phyloP scores from a whole-genome alignment of 495 filamentous ascomycete genomes.

The Hypoxylon lenormandii region DNA sequence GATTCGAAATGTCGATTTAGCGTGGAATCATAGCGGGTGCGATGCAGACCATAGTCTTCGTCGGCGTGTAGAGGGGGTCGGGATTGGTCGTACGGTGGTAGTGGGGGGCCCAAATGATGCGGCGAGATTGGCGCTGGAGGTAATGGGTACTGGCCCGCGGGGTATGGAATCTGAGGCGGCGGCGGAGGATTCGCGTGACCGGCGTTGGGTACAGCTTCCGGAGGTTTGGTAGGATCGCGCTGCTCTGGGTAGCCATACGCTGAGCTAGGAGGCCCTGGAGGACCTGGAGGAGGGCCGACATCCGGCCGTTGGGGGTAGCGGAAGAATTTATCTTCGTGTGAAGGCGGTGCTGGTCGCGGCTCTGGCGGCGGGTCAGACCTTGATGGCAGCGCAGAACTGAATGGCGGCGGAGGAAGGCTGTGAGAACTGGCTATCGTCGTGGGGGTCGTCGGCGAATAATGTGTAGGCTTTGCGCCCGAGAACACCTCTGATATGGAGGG shows the following conservation, averaged over 20 bases:
- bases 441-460: conserved; percentile 54
- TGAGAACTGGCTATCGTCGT: conserved; percentile 43
- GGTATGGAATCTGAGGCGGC: conserved; percentile 52
- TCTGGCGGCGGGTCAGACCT: conserved; percentile 47
- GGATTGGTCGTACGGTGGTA: conserved; percentile 58
- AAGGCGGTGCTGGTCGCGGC: conserved; percentile 39
- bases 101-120: conserved; percentile 49
- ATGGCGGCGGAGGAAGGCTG: conserved; percentile 47
- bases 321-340: conserved; percentile 50
- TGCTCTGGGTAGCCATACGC: conserved; percentile 45
- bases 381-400: conserved; percentile 28
- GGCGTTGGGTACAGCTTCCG: conserved; percentile 30
- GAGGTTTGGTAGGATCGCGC: conserved; percentile 41
- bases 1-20: conserved; percentile 58
- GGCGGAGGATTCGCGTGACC: conserved; percentile 45
- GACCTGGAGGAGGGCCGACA: conserved; percentile 42
- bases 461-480: conserved; percentile 52
- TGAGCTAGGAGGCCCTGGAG: conserved; percentile 35
- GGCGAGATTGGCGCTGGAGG: conserved; percentile 60
- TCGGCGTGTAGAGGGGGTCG: conserved; percentile 56
- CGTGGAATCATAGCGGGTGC: conserved; percentile 55
- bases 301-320: conserved; percentile 47
- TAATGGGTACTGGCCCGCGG: conserved; percentile 57
- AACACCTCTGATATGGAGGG: conserved; percentile 65
- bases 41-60: conserved; percentile 54